phyloP scores from a whole-genome alignment of 202 grass and related monocot species.

The Elaeis oleifera region DNA sequence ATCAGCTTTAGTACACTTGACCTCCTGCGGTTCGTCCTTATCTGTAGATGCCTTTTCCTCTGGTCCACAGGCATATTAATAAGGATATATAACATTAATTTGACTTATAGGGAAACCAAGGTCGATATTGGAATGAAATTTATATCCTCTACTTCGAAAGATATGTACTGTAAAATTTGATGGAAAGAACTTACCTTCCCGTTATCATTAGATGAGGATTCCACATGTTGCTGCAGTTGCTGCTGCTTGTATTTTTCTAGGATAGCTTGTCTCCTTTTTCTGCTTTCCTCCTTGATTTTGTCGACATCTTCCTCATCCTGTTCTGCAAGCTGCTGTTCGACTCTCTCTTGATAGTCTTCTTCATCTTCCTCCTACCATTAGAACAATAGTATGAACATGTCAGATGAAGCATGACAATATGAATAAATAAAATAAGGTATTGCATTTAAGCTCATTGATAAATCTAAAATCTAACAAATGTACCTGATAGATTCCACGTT shows the following conservation, averaged over 20 bases:
- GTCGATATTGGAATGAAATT: no score
- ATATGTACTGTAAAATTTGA: neutral
- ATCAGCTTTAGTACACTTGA: slow-evolving; percentile 27
- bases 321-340: slow-evolving; percentile 78
- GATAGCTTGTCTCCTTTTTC: slow-evolving; percentile 89
- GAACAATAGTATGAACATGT: slow-evolving; percentile 14
- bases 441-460: neutral
- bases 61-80: slow-evolving; percentile 14
- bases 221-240: slow-evolving; percentile 40
- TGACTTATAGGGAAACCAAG: no score
- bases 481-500: slow-evolving; percentile 58
- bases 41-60: slow-evolving; percentile 24
- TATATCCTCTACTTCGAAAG: neutral
- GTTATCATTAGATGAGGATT: slow-evolving; percentile 37
- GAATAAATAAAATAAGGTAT: slow-evolving; percentile 10
- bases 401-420: neutral
- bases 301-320: slow-evolving; percentile 85
- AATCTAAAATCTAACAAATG: neutral
- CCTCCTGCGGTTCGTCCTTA: slow-evolving; percentile 23
- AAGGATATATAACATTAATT: no score
- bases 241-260: slow-evolving; percentile 66
- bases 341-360: slow-evolving; percentile 82
- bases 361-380: slow-evolving; percentile 65
- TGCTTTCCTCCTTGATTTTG: slow-evolving; percentile 95
- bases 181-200: slow-evolving; percentile 43